Conservation (phyloP, 2,329 filamentous ascomycete species). For the Alternaria consortialis region DNA sequence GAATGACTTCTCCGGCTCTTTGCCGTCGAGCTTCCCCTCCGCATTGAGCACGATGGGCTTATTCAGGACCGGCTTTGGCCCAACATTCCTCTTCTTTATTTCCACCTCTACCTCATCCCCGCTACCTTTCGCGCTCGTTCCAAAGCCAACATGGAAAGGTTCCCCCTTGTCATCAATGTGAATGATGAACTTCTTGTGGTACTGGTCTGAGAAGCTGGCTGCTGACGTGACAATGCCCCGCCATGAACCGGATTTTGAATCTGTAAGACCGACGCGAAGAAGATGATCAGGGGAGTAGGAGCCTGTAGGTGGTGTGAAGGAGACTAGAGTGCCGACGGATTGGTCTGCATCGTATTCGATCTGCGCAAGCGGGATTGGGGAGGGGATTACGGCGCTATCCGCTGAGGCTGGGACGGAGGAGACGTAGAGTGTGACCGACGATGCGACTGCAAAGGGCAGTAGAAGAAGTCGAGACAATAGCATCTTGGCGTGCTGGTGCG, state of each 20-base stretch:
- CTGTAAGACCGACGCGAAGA: constrained; percentile 56
- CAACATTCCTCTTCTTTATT: constrained; percentile 50
- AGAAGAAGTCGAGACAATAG: constrained; percentile 47
- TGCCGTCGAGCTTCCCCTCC: constrained; percentile 60
- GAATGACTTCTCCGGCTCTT: constrained; percentile 60
- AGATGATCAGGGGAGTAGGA: constrained; percentile 50
- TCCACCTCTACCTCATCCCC: constrained; percentile 55
- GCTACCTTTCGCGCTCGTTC: constrained; percentile 41
- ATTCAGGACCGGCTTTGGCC: constrained; percentile 57
- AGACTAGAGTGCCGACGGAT: constrained; percentile 45
- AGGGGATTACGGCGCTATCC: constrained; percentile 53
- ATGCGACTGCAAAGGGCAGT: constrained; percentile 50
- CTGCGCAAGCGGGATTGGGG: constrained; percentile 54
- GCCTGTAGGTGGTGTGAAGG: constrained; percentile 49
- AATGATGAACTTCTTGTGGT: constrained; percentile 55
- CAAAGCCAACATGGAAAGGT: constrained; percentile 58
- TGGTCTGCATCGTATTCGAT: constrained; percentile 54
- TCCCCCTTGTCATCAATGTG: constrained; percentile 56
- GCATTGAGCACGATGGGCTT: constrained; percentile 66
- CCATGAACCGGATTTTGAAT: constrained; percentile 51
- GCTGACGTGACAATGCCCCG: constrained; percentile 58
- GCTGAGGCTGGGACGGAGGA: constrained; percentile 83
- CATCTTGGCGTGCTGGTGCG: constrained; percentile 41
- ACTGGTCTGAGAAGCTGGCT: constrained; percentile 53
- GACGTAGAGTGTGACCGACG: constrained; percentile 51